phyloP scores from a whole-genome alignment of 352 stramenopile species.

The Globisporangium perplexum region DNA sequence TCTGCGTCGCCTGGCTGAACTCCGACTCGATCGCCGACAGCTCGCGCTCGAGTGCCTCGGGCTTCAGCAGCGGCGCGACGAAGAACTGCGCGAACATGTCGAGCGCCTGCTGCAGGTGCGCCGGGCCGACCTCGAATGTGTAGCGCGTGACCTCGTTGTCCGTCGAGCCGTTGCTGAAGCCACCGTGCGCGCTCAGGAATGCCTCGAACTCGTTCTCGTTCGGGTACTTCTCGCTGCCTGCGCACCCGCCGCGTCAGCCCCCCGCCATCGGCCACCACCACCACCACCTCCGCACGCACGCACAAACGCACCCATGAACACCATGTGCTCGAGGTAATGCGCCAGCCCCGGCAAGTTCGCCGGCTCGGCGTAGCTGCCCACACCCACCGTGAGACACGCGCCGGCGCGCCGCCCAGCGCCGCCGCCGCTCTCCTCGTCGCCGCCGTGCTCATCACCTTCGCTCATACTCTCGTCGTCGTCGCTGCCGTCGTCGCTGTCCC shows the following conservation, averaged over 20 bases:
- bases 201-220: slow-evolving; percentile 92
- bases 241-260: neutral
- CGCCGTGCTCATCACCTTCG: slow-evolving; percentile 21
- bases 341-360: slow-evolving; percentile 69
- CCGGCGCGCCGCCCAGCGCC: slow-evolving; percentile 33
- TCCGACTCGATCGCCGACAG: slow-evolving; percentile 86
- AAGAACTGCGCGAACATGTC: slow-evolving; percentile 96
- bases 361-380: slow-evolving; percentile 71
- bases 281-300: neutral
- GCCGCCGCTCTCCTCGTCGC: slow-evolving; percentile 21
- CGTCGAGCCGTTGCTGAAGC: slow-evolving; percentile 90
- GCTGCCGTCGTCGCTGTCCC: slow-evolving; percentile 13
- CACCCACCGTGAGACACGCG: slow-evolving; percentile 62
- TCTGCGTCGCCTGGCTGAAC: slow-evolving; percentile 77
- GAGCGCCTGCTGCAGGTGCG: slow-evolving; percentile 56
- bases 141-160: slow-evolving; percentile 92
- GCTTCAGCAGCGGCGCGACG: slow-evolving; percentile 82
- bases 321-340: slow-evolving; percentile 95
- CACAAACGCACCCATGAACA: slow-evolving; percentile 87
- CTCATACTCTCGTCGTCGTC: slow-evolving; percentile 23
- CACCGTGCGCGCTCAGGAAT: slow-evolving; percentile 86
- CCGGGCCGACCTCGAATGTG: slow-evolving; percentile 88
- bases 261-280: neutral
- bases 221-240: slow-evolving; percentile 86
- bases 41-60: slow-evolving; percentile 75